A percentile compares a stretch with the other conserved stretches of the same genome.
These are phyloP conservation scores for Smithsoniella earleae DNA, from an alignment of 163 green algal genomes.

Conservation along the genomic window DNA sequence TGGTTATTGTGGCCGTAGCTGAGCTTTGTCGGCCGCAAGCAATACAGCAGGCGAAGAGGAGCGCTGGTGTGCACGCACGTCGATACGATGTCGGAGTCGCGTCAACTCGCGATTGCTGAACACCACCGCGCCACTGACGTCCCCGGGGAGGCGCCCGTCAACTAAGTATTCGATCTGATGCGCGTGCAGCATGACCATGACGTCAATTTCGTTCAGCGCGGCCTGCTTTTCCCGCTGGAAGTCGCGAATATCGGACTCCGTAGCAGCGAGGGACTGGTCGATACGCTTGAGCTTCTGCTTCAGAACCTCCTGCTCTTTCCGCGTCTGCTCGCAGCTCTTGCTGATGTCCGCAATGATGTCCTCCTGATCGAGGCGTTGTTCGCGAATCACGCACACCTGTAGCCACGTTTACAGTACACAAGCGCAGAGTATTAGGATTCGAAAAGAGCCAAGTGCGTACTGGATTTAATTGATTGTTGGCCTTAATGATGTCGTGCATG, in stretches of 20 bases:
- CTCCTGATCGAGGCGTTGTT: slow-evolving; percentile 63
- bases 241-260: slow-evolving; percentile 52
- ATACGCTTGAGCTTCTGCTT: slow-evolving; percentile 66
- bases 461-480: too few relatives aligned
- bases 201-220: slow-evolving; percentile 61
- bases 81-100: slow-evolving; percentile 53
- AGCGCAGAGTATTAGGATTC: too few relatives aligned
- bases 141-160: slow-evolving; percentile 48
- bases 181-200: slow-evolving; percentile 50
- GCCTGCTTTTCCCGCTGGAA: slow-evolving; percentile 79
- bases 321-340: slow-evolving; percentile 48
- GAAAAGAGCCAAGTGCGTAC: too few relatives aligned
- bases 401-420: too few relatives aligned
- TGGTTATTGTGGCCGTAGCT: too few relatives aligned
- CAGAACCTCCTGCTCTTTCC: slow-evolving; percentile 60
- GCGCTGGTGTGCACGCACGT: slow-evolving; percentile 36
- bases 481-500: too few relatives aligned
- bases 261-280: slow-evolving; percentile 48
- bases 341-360: slow-evolving; percentile 54
- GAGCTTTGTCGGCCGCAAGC: too few relatives aligned
- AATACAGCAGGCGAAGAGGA: too few relatives aligned
- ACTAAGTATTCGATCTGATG: slow-evolving; percentile 63
- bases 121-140: slow-evolving; percentile 54
- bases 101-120: slow-evolving; percentile 54
- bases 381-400: slow-evolving; percentile 59